Evolutionary conservation across 805 yeast species (phyloP), one percentile per base, ranked within the genome.

Genomic region (Teunomyces gatunensis): DNA sequence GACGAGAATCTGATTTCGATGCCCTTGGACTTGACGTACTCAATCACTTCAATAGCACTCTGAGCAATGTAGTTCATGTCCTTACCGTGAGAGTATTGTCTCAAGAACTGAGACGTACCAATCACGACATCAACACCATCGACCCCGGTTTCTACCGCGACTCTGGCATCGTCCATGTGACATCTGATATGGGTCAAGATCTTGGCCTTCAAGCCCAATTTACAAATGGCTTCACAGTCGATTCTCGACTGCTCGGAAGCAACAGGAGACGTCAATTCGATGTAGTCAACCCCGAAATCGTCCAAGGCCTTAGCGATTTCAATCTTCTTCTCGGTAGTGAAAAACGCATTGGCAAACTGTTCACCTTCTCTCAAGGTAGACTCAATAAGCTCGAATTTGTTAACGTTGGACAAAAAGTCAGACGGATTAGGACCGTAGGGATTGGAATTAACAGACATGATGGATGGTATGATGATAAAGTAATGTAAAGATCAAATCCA

Each of bases 311-410:
- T 79, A 52, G 84, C 84, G 35, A 79, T 79, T 61, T 78, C 78
- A 40, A 79, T 70, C 64, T 79, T 79, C 64, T 70, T 78, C 47
- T 79, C 83, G 37, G 81, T 68, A 42, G 77, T 71, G 68, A 79
- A 79, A 54, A 79, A 79, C n/a, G 84, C 78, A 55, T 79, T 79
- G 57, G 84, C 84, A 54, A 79, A 79, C 61, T 79, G 84, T 62
- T 79, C 84, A 59, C 84, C 84, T 61, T 79, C 84, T 75, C 84
- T 77, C 47, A 79, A 68, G 18, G 84, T 79, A 25, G 82, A 75
- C 57, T 79, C 84, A 49, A 79, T 79, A 34, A 79, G 63, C 63
- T 79, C 74, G 60, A 79, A 79, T 57, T 71, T 71, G 51, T 69
- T 65, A 23, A 79, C 84, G 54, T 79, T 79, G 30, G 84, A 79